Evolutionary conservation across 148 eudicot species (phyloP), one percentile per base, ranked within the genome.

Genomic region (Limonium bicolor): DNA sequence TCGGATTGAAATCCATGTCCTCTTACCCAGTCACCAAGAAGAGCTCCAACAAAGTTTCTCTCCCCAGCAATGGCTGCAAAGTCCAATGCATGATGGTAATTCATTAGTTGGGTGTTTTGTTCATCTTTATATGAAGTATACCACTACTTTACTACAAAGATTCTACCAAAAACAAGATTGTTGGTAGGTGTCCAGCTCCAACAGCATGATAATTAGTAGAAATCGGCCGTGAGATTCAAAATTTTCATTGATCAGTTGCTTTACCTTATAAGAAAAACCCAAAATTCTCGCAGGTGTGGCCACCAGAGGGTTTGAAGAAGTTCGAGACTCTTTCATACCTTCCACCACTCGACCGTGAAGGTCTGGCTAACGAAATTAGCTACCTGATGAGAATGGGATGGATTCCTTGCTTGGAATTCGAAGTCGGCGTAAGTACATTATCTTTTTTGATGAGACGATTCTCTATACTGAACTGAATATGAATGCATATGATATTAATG

Each of bases 261-360:
- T 36, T 36, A 3, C 12, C 1, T 29, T 6, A 36, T 36, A 36
- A 11, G 1, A 1, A 11, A 13, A 36, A 36, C 6, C 15, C 7
- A 36, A 11, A n/a, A n/a, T n/a, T n/a, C n/a, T n/a, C n/a, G n/a
- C n/a, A 71, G 77, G 65, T 63, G 27, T 72, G 76, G 76, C 67
- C 76, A 24, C 84, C 79, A 8, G 44, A 67, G n/a, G 57, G 60
- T 4, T 62, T 56, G 63, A 77, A 72, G 76, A 69, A 66, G 60
- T 77, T 72, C 30, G 84, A 77, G 64, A 77, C 84, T 3, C 66
- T 77, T 4, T 77, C 84, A 2, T 77, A 77, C 48, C 62, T 77
- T 16, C 79, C 84, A 13, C 76, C 76, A 22, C 76, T 72, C 26
- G 11, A 68, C 0, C 50, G 55, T 12, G 79, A 66, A 20, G 56